Evolutionary conservation across 2,329 filamentous ascomycete species (phyloP), one percentile per base, ranked within the genome.

Genomic region (Macroventuria anomochaeta): DNA sequence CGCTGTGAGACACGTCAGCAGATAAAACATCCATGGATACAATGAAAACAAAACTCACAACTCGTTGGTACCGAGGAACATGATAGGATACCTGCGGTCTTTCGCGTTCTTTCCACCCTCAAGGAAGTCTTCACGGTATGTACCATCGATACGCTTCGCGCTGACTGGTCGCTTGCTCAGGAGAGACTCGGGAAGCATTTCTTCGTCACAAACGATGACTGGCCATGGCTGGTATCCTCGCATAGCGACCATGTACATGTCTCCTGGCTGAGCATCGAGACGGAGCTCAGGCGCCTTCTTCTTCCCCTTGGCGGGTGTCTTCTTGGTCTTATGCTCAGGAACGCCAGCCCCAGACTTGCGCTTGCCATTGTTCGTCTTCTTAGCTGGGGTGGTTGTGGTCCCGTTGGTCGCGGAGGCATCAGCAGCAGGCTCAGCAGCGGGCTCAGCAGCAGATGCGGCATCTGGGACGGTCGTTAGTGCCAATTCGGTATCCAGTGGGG

Each of bases 171-270:
- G 88, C 38, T 84, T 85, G 67, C 83, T 89, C 48, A 96, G 77
- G 20, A 99, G 83, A 12, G 83, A 86, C 53, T 87, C 81, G 2
- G 95, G 93, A 17, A 99, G 86, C 88, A 99, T 97, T 58, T 88
- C 87, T 75, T 99, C 93, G 72, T 96, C 92, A 74, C 91, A 95
- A 65, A 99, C 86, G 71, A 99, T 90, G 48, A 91, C 88, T 13
- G 95, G 95, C 95, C 95, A 99, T 32, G 91, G 88, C 26, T 95
- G 91, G 76, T 91, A 96, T 55, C 93, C 95, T 81, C 96, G 96
- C 76, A 99, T 87, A 75, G 93, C 90, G 61, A 96, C 91, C 71
- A 96, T 87, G 77, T 89, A 97, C 77, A 93, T 89, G 68, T 97
- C 89, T 64, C 96, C 95, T 4, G 95, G 90, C 79, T 96, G 83